A percentile compares a stretch with the other conserved stretches of the same genome.
Conservation (phyloP, 371 early-diverging fungal species). For the Catenaria anguillulae region DNA sequence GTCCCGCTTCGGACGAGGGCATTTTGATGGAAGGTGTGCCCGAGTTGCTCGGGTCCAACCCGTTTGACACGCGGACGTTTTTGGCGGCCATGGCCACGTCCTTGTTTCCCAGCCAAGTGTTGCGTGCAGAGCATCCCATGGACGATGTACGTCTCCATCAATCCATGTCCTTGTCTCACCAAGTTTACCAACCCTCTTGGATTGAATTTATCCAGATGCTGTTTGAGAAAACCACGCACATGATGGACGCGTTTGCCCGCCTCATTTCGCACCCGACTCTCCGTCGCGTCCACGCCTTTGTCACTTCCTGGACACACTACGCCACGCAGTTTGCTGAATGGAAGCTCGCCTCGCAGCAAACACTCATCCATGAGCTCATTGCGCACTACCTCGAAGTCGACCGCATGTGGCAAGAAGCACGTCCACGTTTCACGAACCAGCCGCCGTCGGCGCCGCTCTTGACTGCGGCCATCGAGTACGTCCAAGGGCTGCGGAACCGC, state of each 20-base stretch:
- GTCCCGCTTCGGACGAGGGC: no score
- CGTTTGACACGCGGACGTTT: background rate
- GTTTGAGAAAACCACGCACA: no score
- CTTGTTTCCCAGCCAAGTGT: background rate
- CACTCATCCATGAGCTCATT: background rate
- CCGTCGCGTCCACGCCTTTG: no score
- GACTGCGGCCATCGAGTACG: background rate
- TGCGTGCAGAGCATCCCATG: no score
- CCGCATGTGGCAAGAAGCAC: background rate
- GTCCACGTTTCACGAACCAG: background rate
- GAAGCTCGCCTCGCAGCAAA: background rate
- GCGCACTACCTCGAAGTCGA: background rate
- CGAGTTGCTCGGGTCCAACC: no score
- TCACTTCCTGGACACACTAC: background rate
- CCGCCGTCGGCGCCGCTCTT: background rate
- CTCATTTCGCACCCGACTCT: no score
- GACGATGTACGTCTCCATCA: no score
- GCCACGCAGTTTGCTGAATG: background rate
- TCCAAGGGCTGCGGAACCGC: background rate
- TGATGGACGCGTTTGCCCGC: no score
- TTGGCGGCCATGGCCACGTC: background rate
- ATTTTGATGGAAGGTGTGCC: no score
- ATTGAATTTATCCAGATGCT: no score
- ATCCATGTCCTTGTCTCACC: no score
- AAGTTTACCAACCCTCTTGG: no score